phyloP scores from a whole-genome alignment of 306 rosid species.

The Vachellia pachyceras region DNA sequence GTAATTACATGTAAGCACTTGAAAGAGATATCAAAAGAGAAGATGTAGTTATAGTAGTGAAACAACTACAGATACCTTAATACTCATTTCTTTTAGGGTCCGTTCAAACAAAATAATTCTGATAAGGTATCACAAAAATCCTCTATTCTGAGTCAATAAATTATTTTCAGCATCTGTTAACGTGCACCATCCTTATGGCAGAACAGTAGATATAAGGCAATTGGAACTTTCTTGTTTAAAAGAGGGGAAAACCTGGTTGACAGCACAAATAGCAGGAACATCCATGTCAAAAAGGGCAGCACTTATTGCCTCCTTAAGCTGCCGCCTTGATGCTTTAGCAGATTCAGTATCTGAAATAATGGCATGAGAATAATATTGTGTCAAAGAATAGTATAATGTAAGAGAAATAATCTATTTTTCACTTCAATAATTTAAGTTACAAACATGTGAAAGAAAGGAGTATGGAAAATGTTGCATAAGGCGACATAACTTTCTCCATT shows the following conservation, averaged over 20 bases:
- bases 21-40: constrained; percentile 5
- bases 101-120: constrained; percentile 25
- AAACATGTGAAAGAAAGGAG: constrained; percentile 25
- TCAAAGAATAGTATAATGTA: constrained; percentile 1
- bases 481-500: background rate
- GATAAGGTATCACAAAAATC: constrained; percentile 20
- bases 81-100: background rate
- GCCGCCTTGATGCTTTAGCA: constrained; percentile 79
- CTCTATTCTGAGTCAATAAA: constrained; percentile 29
- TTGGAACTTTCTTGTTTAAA: background rate
- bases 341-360: constrained; percentile 75
- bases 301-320: constrained; percentile 83
- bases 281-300: constrained; percentile 78
- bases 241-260: constrained; percentile 69
- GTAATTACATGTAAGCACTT: background rate
- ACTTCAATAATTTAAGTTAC: constrained; percentile 3
- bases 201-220: background rate
- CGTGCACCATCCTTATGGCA: constrained; percentile 1
- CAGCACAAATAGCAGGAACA: constrained; percentile 89
- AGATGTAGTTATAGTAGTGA: background rate
- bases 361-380: constrained; percentile 16
- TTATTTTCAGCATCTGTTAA: constrained; percentile 8
- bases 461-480: background rate
- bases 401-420: background rate
- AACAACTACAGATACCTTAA: constrained; percentile 13